Percentiles rank a stretch among this genome's conserved stretches.
Evolutionary conservation across 371 early-diverging fungal genomes (phyloP).

Genomic region (Mortierella sp.): DNA sequence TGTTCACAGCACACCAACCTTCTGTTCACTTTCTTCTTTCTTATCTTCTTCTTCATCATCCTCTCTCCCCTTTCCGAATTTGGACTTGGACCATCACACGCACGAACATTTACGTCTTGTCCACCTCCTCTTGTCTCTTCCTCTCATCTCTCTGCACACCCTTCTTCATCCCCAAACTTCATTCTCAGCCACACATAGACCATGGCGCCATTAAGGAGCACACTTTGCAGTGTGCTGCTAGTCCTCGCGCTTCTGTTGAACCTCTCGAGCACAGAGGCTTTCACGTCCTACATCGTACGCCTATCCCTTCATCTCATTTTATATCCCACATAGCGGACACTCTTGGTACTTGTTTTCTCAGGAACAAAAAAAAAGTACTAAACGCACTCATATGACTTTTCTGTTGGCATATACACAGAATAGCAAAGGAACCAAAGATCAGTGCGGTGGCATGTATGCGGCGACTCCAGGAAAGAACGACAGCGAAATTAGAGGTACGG

Average conservation of each 20-base stretch:
- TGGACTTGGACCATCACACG: background rate
- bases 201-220: constrained; percentile 38
- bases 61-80: background rate
- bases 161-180: background rate
- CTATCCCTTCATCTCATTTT: background rate
- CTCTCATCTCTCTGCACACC: background rate
- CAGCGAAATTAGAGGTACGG: constrained; percentile 47
- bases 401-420: constrained; percentile 4
- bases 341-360: background rate
- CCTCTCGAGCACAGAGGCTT: constrained; percentile 39
- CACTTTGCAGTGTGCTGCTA: constrained; percentile 26
- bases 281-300: constrained; percentile 32
- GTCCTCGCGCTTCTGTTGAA: constrained; percentile 23
- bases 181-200: constrained; percentile 2
- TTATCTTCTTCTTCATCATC: constrained; percentile 8
- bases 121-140: background rate
- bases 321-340: background rate
- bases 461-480: constrained; percentile 35
- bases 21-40: background rate
- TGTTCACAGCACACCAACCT: too few species aligned
- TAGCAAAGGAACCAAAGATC: constrained; percentile 14
- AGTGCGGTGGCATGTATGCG: constrained; percentile 53
- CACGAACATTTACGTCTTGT: background rate
- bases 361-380: constrained; percentile 7
- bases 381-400: background rate